Base-by-base conservation (phyloP, 805 yeast species). In the Danielozyma ontarioensis region DNA sequence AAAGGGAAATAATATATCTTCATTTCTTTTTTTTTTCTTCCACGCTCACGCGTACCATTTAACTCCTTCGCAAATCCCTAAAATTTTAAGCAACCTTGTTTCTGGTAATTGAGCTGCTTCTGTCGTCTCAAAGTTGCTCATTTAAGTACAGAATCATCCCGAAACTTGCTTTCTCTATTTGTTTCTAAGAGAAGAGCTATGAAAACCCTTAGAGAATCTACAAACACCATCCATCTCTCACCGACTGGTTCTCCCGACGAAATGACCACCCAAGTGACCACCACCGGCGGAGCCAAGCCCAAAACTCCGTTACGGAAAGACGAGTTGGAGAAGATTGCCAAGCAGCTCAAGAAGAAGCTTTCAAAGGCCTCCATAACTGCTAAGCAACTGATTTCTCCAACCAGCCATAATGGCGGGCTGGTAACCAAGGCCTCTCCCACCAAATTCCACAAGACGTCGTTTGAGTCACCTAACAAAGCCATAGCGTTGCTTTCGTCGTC, bases 351-450 rank as follows among this genome's bases (percentile, higher is more conserved):
- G 45, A 56, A 52, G 36, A 64, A 64, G 42, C 51, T 66, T 17
- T 59, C 68, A 21, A 57, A 55, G 41, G 72, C 72, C 10, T 60
- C 70, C n/a, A 61, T 64, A 23, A 55, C 72, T 12, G 72, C 72
- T 22, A 66, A 63, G 39, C 68, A 51, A 39, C 53, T 48, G 46
- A 44, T 41, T 28, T 39, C 49, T 17, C 44, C 54, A 12, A 35
- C 41, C 4, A 31, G 24, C 8, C n/a, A n/a, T n/a, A n/a, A 26
- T 36, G 14, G 28, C 31, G 12, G 30, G 50, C 33, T 45, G 55
- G 18, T 31, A 46, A 19, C 46, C 53, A 5, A 55, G 59, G 2
- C 37, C 39, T 1, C 37, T 31, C 25, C 18, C 29, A n/a, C 27
- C 42, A 25, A 36, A 33, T 37, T 39, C 46, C 51, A 53, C 46